A percentile compares a stretch with the other conserved stretches of the same genome.
Evolutionary conservation across 2,329 filamentous ascomycete species (phyloP).

Genomic region (Biscogniauxia sp.): DNA sequence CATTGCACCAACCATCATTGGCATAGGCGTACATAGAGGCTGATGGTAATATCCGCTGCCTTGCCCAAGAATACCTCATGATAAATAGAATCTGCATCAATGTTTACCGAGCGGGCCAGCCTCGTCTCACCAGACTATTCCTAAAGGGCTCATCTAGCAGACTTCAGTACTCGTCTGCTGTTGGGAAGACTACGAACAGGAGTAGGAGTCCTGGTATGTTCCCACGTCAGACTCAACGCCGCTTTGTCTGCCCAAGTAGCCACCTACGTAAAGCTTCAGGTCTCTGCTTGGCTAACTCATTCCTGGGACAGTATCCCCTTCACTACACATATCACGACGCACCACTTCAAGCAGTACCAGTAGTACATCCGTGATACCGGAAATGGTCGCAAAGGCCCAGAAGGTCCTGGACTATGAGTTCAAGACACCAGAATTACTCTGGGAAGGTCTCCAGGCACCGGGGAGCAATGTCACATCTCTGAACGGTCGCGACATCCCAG

Average conservation of each 20-base stretch:
- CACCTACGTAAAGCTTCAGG: no score
- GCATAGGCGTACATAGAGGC: neutral
- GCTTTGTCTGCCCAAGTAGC: no score
- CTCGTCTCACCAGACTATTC: neutral
- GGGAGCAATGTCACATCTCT: neutral
- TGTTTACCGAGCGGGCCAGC: neutral
- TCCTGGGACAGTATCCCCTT: neutral
- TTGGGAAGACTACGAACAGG: no score
- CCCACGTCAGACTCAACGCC: neutral
- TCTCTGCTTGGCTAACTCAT: neutral
- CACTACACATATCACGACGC: neutral
- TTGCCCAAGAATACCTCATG: neutral
- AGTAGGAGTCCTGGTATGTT: no score
- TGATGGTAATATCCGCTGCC: neutral
- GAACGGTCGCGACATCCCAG: neutral
- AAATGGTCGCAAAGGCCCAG: slow-evolving; percentile 3
- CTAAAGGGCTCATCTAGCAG: neutral
- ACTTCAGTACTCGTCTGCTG: neutral
- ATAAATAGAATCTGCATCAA: neutral
- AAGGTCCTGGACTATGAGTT: slow-evolving; percentile 10
- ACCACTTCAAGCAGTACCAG: neutral
- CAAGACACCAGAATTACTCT: slow-evolving; percentile 7
- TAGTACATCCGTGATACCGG: neutral
- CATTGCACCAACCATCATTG: neutral
- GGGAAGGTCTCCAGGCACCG: slow-evolving; percentile 14